Base-by-base conservation (phyloP, 495 filamentous ascomycete genomes). In the Trichoderma asperelloides region DNA sequence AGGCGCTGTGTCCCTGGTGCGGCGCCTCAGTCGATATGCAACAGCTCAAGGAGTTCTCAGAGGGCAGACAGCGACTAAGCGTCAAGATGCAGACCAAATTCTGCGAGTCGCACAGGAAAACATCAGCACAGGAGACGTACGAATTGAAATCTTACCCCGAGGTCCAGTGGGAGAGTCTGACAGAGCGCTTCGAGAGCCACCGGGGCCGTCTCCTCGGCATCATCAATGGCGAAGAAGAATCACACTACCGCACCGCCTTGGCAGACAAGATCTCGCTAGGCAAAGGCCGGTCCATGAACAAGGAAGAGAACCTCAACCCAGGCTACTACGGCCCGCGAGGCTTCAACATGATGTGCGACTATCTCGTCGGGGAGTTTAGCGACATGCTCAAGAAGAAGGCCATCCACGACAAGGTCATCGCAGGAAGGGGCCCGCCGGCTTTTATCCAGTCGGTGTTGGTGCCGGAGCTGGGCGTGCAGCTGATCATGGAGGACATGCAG, bases 271-370 rank as follows among this genome's bases (percentile, higher is more conserved):
- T 92, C 62, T 83, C 84, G 45, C 74, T 78, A 3, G 88, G 89
- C 7, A 80, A 85, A 69, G 86, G 87, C 67, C 85, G 85, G 67
- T 87, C 85, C 23, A 76, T 88, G 62, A 76, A 84, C 43, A 81
- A 86, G 68, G 85, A 78, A 4, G 77, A 82, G n/a, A 76, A 75
- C 64, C 72, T 84, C 23, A 84, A 79, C 21, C 77, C 83, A 33
- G 95, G 95, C 0, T 98, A 98, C 74, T 98, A 97, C 74, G 95
- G 95, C 1, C 83, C 88, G 1, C 82, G 89, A 65, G 95, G 95
- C 0, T 80, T 90, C 23, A 81, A 82, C 27, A 83, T 84, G 65
- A 84, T 85, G 76, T 80, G 79, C 41, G 87, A 92, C 68, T 81
- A 83, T 62, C 83, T 96, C 67, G 87, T 89, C 68, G 66, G 73